Conservation (phyloP, 441 rosid species). For the Rhodomyrtus psidioides region DNA sequence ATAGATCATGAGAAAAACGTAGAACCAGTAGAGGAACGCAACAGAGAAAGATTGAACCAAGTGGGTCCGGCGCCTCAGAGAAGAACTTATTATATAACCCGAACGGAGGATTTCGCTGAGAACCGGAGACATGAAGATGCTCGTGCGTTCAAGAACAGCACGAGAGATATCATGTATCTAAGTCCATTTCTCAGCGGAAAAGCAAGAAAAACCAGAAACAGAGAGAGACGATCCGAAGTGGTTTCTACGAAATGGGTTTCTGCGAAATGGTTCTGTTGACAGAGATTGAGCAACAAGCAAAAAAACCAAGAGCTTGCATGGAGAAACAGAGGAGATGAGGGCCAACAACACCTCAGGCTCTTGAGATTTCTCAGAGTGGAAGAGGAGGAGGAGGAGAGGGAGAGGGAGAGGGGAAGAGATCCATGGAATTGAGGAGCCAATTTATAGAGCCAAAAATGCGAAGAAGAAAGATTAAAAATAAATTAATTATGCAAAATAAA, state of each 20-base stretch:
- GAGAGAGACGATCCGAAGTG: not conserved
- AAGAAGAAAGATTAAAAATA: not conserved
- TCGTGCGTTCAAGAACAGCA: not conserved
- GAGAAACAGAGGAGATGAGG: not conserved
- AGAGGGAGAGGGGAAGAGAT: slow-evolving; percentile 1
- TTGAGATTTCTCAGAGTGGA: not conserved
- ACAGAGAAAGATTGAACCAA: slow-evolving; percentile 20
- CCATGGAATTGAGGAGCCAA: not conserved
- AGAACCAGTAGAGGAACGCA: slow-evolving; percentile 20
- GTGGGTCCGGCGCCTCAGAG: slow-evolving; percentile 5
- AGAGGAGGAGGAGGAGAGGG: not conserved
- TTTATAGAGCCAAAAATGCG: not conserved
- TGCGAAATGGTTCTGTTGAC: not conserved
- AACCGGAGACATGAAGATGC: slow-evolving; percentile 12
- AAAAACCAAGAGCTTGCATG: not conserved
- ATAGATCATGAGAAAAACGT: slow-evolving; percentile 12
- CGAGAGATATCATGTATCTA: not conserved
- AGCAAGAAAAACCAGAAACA: not conserved
- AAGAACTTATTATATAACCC: slow-evolving; percentile 14
- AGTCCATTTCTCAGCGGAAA: not conserved
- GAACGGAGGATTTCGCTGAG: slow-evolving; percentile 12
- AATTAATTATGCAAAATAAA: not conserved
- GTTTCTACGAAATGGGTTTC: not conserved
- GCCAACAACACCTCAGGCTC: not conserved
- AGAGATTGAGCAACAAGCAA: not conserved